Base-by-base conservation (phyloP, 2,329 filamentous ascomycete genomes). In the Colletotrichum coccodes region DNA sequence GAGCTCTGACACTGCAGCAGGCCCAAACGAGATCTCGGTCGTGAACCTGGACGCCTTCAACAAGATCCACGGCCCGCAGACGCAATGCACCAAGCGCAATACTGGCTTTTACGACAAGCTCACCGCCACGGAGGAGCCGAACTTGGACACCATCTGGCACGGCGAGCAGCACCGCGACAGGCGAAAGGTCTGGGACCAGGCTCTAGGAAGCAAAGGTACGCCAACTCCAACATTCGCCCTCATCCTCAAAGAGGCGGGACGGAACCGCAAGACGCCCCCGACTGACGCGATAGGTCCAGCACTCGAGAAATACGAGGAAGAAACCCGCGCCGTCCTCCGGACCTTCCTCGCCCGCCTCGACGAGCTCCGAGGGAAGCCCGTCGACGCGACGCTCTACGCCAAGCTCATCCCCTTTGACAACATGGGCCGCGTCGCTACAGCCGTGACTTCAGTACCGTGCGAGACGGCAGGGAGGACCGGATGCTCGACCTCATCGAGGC, bases 391-490 rank as follows among this genome's bases (percentile, higher is more conserved):
- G 3, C 61, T 72, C n/a, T 76, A 74, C 56, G 71, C 75, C 2
- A 64, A 67, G 8, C 67, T 77, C 26, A 74, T 77, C 5, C 70
- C 74, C 2, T 77, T 77, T 50, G 75, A 77, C n/a, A 74, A 76
- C 21, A 77, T 75, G 71, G 75, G 76, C 18, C 73, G 72, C 4
- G 69, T 76, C 23, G 76, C 3, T 77, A 74, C 54, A 73, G 73
- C 0, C 63, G 65, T 12, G 72, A 74, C 11, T 77, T 77, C 16
- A 70, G 71, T 1, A 72, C 72, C 14, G 61, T 77, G 11, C 50
- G 69, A 6, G 70, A 72, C 6, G 75, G 76, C 2, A 66, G 71
- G 28, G 72, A 75, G 23, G 71, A 73, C 38, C 54, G 58, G 5
- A 73, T 75, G 71, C 66, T 77, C 1, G 63, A 71, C 5, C 56